phyloP scores from a whole-genome alignment of 192 early-diverging fungal genomes.

The Lunasporangiospora selenospora region DNA sequence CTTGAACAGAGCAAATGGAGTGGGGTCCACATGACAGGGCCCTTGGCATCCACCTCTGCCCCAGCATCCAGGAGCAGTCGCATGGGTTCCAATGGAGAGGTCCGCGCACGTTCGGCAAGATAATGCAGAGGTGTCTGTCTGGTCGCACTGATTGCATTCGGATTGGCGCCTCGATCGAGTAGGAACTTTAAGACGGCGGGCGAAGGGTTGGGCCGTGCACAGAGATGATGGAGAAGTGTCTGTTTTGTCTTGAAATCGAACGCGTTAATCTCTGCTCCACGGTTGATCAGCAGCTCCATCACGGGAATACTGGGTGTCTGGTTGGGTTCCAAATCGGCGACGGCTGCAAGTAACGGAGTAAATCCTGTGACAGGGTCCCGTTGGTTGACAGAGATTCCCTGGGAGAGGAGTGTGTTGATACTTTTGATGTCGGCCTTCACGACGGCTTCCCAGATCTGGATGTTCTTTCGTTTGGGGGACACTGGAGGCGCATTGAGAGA shows the following conservation, averaged over 20 bases:
- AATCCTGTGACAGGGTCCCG: slow-evolving; percentile 35
- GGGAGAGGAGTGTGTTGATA: slow-evolving; percentile 29
- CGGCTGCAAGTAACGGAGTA: slow-evolving; percentile 33
- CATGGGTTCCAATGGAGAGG: slow-evolving; percentile 41
- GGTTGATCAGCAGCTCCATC: slow-evolving; percentile 39
- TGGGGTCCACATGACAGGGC: slow-evolving; percentile 48
- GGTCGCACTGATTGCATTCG: slow-evolving; percentile 37
- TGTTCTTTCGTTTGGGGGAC: slow-evolving; percentile 30
- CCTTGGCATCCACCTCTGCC: slow-evolving; percentile 41
- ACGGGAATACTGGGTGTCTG: slow-evolving; percentile 25
- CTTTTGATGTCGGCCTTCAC: slow-evolving; percentile 35
- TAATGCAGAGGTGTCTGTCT: slow-evolving; percentile 42
- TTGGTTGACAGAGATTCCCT: slow-evolving; percentile 44
- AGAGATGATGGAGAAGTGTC: slow-evolving; percentile 37
- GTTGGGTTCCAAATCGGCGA: slow-evolving; percentile 37
- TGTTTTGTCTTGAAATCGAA: slow-evolving; percentile 45
- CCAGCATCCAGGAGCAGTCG: slow-evolving; percentile 37
- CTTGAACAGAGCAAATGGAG: slow-evolving; percentile 31
- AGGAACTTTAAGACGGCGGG: slow-evolving; percentile 42
- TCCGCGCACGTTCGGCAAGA: slow-evolving; percentile 31
- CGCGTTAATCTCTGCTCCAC: slow-evolving; percentile 46
- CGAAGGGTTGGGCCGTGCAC: slow-evolving; percentile 33
- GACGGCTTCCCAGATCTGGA: slow-evolving; percentile 44
- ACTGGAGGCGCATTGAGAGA: slow-evolving; percentile 40
- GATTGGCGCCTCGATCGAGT: slow-evolving; percentile 41